These are phyloP conservation scores for Brachypodium distachyon DNA, from an alignment of 202 grass and related monocot species.

Conservation along the genomic window DNA sequence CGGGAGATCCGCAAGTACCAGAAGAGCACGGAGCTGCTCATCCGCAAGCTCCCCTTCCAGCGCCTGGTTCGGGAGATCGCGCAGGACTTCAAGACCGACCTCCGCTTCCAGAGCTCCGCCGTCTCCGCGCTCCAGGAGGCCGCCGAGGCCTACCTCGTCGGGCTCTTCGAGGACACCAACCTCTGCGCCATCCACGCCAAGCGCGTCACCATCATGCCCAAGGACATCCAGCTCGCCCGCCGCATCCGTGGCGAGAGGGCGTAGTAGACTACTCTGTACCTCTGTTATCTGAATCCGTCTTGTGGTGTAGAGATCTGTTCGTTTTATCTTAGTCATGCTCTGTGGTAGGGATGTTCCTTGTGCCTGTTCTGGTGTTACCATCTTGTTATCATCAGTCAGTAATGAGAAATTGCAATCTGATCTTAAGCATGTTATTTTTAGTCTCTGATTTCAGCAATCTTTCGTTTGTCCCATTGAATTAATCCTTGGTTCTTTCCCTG, in stretches of 20 bases:
- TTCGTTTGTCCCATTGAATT: no score
- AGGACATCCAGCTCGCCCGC: constrained; percentile 70
- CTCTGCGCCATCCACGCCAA: constrained; percentile 89
- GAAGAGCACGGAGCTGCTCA: constrained; percentile 70
- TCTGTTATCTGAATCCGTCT: not conserved
- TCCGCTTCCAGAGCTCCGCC: constrained; percentile 77
- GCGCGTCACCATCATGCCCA: constrained; percentile 91
- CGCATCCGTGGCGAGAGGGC: constrained; percentile 74
- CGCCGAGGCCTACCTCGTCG: constrained; percentile 72
- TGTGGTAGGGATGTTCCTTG: not conserved
- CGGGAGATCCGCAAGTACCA: constrained; percentile 73
- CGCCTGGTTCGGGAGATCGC: constrained; percentile 57
- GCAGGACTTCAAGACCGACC: constrained; percentile 79
- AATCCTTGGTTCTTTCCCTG: no score
- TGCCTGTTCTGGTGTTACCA: not conserved
- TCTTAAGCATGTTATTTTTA: no score
- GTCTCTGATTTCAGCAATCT: no score
- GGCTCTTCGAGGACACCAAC: constrained; percentile 81
- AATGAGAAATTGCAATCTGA: not conserved
- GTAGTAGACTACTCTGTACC: not conserved
- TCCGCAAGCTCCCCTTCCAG: constrained; percentile 71
- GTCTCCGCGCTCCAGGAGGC: constrained; percentile 75
- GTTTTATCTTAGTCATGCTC: not conserved
- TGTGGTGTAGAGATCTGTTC: not conserved
- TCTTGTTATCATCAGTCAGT: no score